Evolutionary conservation across 441 rosid genomes (phyloP).

Genomic region (Arabidopsis hybrid): DNA sequence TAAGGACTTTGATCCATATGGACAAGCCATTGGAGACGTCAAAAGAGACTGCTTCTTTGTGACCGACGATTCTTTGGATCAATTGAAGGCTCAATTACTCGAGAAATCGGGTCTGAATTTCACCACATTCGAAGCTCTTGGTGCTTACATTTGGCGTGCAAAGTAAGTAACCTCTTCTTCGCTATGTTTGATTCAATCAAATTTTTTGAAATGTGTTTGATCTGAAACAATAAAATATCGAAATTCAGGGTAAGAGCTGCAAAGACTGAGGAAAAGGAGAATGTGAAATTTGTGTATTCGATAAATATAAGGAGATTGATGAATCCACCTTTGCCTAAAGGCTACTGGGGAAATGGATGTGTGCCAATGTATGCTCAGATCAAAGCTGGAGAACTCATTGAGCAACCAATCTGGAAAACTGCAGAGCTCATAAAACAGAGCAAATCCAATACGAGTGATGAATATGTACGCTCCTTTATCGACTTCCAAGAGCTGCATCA

Average conservation of each 20-base stretch:
- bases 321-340: constrained; percentile 74
- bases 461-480: constrained; percentile 73
- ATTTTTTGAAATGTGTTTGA: constrained; percentile 9
- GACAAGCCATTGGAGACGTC: constrained; percentile 48
- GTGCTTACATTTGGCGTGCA: constrained; percentile 90
- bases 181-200: background rate
- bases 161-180: constrained; percentile 59
- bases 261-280: constrained; percentile 50
- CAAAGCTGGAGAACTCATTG: constrained; percentile 54
- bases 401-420: constrained; percentile 79
- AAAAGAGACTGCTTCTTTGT: constrained; percentile 63
- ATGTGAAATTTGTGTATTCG: constrained; percentile 69
- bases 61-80: constrained; percentile 69
- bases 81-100: constrained; percentile 56
- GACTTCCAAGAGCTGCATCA: constrained; percentile 71
- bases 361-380: constrained; percentile 74
- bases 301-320: constrained; percentile 64
- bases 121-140: constrained; percentile 88
- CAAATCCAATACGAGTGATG: constrained; percentile 66
- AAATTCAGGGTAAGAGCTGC: constrained; percentile 65
- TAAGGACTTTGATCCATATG: constrained; percentile 60
- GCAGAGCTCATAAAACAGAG: constrained; percentile 79
- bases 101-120: constrained; percentile 64
- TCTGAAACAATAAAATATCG: constrained; percentile 23
- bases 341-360: constrained; percentile 92